A percentile compares a stretch with the other conserved stretches of the same genome.
phyloP scores from a whole-genome alignment of 2,329 filamentous ascomycete species.

The Paracoccidioides brasiliensis region DNA sequence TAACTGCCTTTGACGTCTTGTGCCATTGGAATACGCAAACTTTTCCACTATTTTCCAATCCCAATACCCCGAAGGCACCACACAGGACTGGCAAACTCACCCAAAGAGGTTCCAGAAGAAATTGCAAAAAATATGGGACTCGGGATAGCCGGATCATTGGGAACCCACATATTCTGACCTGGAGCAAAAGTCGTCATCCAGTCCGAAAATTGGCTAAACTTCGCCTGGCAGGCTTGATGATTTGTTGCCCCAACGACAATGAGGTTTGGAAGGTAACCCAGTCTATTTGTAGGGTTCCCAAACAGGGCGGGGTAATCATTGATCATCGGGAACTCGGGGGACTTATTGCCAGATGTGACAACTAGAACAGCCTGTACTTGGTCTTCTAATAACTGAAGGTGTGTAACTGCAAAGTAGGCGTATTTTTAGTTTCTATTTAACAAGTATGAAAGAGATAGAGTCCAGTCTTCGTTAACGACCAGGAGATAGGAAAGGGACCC shows the following conservation, averaged over 20 bases:
- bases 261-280: not conserved
- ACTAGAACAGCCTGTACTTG: not conserved
- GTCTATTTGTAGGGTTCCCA: not conserved
- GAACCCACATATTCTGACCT: not conserved
- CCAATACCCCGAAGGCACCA: too few relatives aligned
- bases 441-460: not conserved
- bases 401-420: not conserved
- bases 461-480: too few relatives aligned
- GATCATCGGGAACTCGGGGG: not conserved
- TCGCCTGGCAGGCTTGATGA: not conserved
- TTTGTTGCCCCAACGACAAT: not conserved
- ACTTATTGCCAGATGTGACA: not conserved
- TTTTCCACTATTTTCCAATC: too few relatives aligned
- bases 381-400: not conserved
- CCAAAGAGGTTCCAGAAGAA: not conserved
- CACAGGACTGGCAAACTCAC: not conserved
- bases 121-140: too few relatives aligned
- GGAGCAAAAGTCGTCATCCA: slow-evolving; percentile 1
- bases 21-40: too few relatives aligned
- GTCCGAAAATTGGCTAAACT: not conserved
- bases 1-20: too few relatives aligned
- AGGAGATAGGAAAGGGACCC: too few relatives aligned
- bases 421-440: not conserved
- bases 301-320: not conserved
- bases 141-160: not conserved